Evolutionary conservation across 768 basidiomycete species (phyloP), one percentile per base, ranked within the genome.

Genomic region (Lactarius quietus): DNA sequence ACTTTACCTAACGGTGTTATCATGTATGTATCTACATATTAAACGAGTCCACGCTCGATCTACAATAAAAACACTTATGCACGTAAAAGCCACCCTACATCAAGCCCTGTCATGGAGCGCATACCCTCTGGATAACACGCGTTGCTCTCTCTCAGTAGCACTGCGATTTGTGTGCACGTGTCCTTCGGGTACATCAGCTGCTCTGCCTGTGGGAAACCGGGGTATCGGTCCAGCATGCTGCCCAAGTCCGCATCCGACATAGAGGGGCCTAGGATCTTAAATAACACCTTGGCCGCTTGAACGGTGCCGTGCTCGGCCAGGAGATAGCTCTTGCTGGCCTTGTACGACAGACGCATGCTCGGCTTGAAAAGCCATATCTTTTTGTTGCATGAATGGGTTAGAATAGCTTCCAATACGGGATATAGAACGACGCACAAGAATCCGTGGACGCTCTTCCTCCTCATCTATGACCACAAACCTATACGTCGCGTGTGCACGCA

Each of bases 311-410:
- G 81, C 73, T 85, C 84, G 9, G 88, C 83, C 26, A 93, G 79
- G 8, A 83, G 74, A 61, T 83, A 84, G 20, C 83, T 78, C 14
- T 77, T 75, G 7, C 83, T 75, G 10, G 84, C 80, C 53, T 84
- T 82, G 73, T 93, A 95, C 1, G 93, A 85, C 17, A 98, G 76
- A 14, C 84, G 85, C 69, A 98, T 85, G 68, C 82, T 87, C 0
- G 95, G 94, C 75, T 95, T 97, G 83, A 98, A 97, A 26, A 98
- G 73, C 95, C 96, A 98, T 26, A 98, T 81, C 94, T 95, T 29
- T 18, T 28, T 48, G 48, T 55, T 36, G 6, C 26, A 41, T 33
- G 33, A 18, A 61, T 65, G 36, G 39, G 54, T 33, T 12, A 31
- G 20, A 28, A 43, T 3, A 41, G 26, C 20, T 6, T 36, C 8